Base-by-base conservation (phyloP, 257 asterid genomes). In the Salvia rosmarinus region DNA sequence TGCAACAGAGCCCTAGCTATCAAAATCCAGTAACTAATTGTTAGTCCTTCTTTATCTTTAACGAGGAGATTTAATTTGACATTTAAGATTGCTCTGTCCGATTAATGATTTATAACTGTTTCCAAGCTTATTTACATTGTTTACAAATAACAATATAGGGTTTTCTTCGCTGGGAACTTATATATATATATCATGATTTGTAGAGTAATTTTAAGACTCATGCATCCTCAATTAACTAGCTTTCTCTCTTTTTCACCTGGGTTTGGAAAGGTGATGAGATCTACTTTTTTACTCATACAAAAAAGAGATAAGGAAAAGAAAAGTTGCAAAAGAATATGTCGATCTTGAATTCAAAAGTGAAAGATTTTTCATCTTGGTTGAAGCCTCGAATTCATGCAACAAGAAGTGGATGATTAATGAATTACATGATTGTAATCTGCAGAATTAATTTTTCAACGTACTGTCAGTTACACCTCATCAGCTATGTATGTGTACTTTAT, bases 271-370 rank as follows among this genome's bases (percentile, higher is more conserved):
- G 49, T 62, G 61, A 54, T 23, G 61, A 32, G 47, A 34, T 44
- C 23, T 47, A 34, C 17, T 46, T 13, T 25, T 51, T 21, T 11
- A 39, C 44, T 39, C 44, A 1, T 9, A 6, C 39, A 39, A 4
- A 54, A 10, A 54, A 30, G 20, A 1, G 19, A 3, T 9, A 9
- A 52, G 19, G 14, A 28, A 52, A 19, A 19, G 19, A 64, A 25
- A 44, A 43, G 14, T 43, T 21, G 28, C 11, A 44, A 28, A 56
- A 57, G 30, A 70, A 39, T 9, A 9, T 70, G 75, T 16, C 57
- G 67, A 70, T 70, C 67, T 70, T 70, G 44, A 37, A 21, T 39
- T 21, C 14, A 32, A 2, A 14, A n/a, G 40, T 43, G 56, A 42
- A 34, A 35, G 5, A n/a, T 5, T 50, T 9, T 51, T 4, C 13